Evolutionary conservation across 306 rosid genomes (phyloP).

Genomic region (Ormosia semicastrata): DNA sequence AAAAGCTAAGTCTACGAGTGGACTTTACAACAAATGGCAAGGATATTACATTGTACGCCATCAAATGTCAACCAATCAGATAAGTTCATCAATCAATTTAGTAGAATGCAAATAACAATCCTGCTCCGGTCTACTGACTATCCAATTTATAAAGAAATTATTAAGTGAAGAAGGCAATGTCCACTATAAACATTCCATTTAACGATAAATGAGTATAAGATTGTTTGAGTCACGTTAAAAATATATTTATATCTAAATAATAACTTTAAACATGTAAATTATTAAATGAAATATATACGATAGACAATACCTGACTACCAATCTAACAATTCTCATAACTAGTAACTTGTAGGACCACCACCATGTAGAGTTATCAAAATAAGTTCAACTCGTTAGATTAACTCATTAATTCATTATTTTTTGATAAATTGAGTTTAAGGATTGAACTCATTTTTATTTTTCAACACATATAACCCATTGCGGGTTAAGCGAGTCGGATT

Average conservation of each 20-base stretch:
- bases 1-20: conserved; percentile 29
- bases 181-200: too few relatives aligned
- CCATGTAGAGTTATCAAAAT: too few relatives aligned
- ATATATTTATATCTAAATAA: background rate
- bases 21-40: conserved; percentile 16
- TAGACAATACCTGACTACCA: too few relatives aligned
- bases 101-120: background rate
- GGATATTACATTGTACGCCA: conserved; percentile 15
- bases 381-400: too few relatives aligned
- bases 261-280: background rate
- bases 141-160: background rate
- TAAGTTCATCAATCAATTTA: background rate
- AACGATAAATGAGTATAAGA: background rate
- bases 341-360: background rate
- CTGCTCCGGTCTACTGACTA: background rate
- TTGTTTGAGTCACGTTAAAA: background rate
- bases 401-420: too few relatives aligned
- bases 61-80: conserved; percentile 6
- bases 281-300: background rate
- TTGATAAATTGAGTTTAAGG: too few relatives aligned
- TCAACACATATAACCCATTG: too few relatives aligned
- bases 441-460: too few relatives aligned
- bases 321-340: background rate
- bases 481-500: too few relatives aligned
- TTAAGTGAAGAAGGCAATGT: too few relatives aligned